Evolutionary conservation across 192 early-diverging fungal genomes (phyloP).

Genomic region (Powellomyces hirtus): DNA sequence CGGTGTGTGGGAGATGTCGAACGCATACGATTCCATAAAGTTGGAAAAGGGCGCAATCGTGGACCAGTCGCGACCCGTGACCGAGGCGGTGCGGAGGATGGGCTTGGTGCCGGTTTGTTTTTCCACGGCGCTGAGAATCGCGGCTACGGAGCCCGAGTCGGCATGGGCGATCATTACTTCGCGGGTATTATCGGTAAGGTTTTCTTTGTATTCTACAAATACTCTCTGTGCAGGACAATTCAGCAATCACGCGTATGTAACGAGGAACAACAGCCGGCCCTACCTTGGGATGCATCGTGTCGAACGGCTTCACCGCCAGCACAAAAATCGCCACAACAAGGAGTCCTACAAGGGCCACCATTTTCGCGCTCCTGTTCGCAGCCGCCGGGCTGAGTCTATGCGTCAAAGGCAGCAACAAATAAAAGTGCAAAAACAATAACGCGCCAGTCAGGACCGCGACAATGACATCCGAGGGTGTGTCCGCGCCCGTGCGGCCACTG

Average conservation of each 20-base stretch:
- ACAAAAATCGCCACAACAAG: conserved; percentile 27
- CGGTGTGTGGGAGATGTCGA: conserved; percentile 38
- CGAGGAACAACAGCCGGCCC: not conserved
- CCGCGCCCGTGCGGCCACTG: conserved; percentile 64
- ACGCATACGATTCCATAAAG: conserved; percentile 38
- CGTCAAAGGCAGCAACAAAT: conserved; percentile 49
- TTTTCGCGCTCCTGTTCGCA: not conserved
- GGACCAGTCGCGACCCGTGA: conserved; percentile 54
- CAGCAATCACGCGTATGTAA: not conserved
- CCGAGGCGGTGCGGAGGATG: conserved; percentile 16
- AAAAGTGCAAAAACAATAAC: conserved; percentile 37
- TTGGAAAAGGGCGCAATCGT: conserved; percentile 64
- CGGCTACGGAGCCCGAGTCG: conserved; percentile 50
- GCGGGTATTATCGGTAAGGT: conserved; percentile 57
- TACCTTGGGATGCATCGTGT: conserved; percentile 64
- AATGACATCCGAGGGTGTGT: conserved; percentile 64
- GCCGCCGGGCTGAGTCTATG: conserved; percentile 44
- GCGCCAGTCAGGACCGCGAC: conserved; percentile 57
- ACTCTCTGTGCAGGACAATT: conserved; percentile 22
- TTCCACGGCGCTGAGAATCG: conserved; percentile 43
- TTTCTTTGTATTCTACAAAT: conserved; percentile 62
- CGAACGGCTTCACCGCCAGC: conserved; percentile 46
- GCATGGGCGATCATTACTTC: conserved; percentile 58
- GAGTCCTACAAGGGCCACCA: not conserved
- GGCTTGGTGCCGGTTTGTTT: conserved; percentile 36